A percentile compares a stretch with the other conserved stretches of the same genome.
phyloP scores from a whole-genome alignment of 2,329 filamentous ascomycete species.

The Calonectria pteridis region DNA sequence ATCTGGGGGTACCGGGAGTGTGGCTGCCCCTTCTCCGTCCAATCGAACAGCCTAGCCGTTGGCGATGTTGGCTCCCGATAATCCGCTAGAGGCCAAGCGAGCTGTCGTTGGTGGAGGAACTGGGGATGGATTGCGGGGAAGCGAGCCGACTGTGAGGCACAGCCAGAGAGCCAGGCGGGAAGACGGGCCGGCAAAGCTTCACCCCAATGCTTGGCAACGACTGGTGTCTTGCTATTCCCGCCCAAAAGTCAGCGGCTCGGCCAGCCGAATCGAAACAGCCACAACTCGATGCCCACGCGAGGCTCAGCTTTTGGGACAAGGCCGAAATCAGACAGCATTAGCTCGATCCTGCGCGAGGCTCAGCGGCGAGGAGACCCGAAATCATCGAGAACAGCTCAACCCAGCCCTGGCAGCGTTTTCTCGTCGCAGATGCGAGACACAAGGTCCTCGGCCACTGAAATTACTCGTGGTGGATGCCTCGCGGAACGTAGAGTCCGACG shows the following conservation, averaged over 20 bases:
- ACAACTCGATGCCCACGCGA: neutral
- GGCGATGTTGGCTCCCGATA: neutral
- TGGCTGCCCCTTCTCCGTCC: neutral
- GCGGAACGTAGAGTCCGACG: neutral
- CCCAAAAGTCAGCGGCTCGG: neutral
- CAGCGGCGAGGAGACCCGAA: neutral
- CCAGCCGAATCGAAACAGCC: neutral
- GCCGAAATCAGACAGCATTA: neutral
- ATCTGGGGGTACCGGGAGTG: neutral
- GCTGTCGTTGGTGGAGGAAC: slow-evolving; percentile 3
- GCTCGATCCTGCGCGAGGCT: neutral
- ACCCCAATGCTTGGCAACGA: neutral
- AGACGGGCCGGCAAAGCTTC: neutral
- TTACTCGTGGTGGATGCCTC: neutral
- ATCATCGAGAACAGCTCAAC: neutral
- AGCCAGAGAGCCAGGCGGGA: neutral
- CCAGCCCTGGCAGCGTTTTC: neutral
- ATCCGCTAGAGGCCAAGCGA: neutral
- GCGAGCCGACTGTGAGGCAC: neutral
- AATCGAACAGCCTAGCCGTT: neutral
- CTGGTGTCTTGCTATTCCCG: neutral
- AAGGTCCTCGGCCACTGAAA: neutral
- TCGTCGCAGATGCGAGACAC: neutral
- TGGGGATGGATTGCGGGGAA: neutral
- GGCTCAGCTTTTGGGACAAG: neutral